Evolutionary conservation across 768 basidiomycete species (phyloP).

Genomic region (Boletus sp.): DNA sequence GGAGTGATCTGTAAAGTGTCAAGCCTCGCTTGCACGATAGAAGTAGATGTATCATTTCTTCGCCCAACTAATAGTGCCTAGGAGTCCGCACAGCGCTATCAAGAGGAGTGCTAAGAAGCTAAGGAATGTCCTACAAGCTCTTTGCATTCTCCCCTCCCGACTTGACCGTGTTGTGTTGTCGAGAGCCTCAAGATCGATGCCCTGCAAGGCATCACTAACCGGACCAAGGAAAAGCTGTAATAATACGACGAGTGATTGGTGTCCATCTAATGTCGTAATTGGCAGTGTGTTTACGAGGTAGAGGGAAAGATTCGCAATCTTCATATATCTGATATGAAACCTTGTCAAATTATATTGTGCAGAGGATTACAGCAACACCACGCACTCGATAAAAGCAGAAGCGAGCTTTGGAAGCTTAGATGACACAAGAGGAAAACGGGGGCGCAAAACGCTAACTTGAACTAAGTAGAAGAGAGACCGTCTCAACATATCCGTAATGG

Average conservation of each 20-base stretch:
- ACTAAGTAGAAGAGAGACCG: conserved; percentile 37
- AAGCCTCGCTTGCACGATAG: background rate
- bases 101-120: conserved; percentile 20
- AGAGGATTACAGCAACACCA: conserved; percentile 4
- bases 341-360: background rate
- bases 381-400: conserved; percentile 54
- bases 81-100: conserved; percentile 19
- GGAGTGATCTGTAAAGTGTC: background rate
- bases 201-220: background rate
- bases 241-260: conserved; percentile 45
- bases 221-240: conserved; percentile 22
- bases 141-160: conserved; percentile 14
- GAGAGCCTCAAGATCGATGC: conserved; percentile 22
- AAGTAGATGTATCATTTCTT: conserved; percentile 11
- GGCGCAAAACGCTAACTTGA: conserved; percentile 44
- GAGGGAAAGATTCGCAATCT: conserved; percentile 68
- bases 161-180: background rate
- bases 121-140: conserved; percentile 13
- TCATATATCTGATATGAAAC: conserved; percentile 48
- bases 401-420: conserved; percentile 22
- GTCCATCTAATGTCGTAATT: conserved; percentile 67
- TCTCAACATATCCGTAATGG: background rate
- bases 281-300: conserved; percentile 84
- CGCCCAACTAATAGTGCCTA: conserved; percentile 18
- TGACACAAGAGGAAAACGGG: conserved; percentile 29